Conservation (phyloP, 2,329 filamentous ascomycete genomes). For the Xylariaceae sp. region DNA sequence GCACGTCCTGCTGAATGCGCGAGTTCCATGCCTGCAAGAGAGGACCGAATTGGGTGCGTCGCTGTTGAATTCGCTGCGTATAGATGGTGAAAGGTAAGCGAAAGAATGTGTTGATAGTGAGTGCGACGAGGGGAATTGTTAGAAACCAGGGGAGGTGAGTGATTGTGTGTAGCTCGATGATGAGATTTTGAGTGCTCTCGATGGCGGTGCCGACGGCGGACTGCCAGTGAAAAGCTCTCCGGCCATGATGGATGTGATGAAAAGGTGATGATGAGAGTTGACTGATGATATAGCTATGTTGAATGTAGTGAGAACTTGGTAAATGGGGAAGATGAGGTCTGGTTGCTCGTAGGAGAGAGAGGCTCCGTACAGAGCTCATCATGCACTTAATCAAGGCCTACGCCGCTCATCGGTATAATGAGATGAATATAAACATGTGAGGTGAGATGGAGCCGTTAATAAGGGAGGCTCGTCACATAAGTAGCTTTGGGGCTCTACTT, state of each 20-base stretch:
- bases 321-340: background rate
- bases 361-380: slow-evolving; percentile 16
- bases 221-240: slow-evolving; percentile 43
- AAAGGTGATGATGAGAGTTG: background rate
- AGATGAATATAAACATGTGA: background rate
- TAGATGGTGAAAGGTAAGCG: slow-evolving; percentile 57
- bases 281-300: background rate
- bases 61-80: slow-evolving; percentile 40
- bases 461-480: no score
- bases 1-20: slow-evolving; percentile 34
- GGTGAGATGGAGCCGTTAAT: no score
- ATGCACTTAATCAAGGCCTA: background rate
- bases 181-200: slow-evolving; percentile 49
- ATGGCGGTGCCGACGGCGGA: slow-evolving; percentile 38
- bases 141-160: slow-evolving; percentile 60
- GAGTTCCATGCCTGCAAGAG: slow-evolving; percentile 46
- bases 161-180: slow-evolving; percentile 51
- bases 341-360: slow-evolving; percentile 1
- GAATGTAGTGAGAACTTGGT: background rate
- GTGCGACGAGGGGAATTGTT: slow-evolving; percentile 59
- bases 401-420: background rate
- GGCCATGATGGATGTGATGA: slow-evolving; percentile 5
- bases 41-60: slow-evolving; percentile 40
- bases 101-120: slow-evolving; percentile 52
- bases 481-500: no score